Evolutionary conservation across 2,329 filamentous ascomycete species (phyloP).

Genomic region (Pestalotiopsis sp.): DNA sequence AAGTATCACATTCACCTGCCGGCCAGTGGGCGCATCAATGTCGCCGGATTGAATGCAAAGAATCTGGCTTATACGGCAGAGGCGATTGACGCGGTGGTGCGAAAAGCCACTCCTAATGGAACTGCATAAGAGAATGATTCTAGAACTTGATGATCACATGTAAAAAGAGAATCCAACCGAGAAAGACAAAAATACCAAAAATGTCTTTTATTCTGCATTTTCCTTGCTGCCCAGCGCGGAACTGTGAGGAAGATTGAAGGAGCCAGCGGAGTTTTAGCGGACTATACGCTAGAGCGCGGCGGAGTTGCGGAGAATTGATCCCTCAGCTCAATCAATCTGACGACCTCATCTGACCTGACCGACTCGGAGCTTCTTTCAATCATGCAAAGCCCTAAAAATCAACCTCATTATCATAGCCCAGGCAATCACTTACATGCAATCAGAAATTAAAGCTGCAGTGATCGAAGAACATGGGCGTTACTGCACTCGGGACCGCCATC

Average conservation of each 20-base stretch:
- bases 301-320: neutral
- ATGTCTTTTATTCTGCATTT: neutral
- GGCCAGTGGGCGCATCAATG: slow-evolving; percentile 1
- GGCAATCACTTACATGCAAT: neutral
- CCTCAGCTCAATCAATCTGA: neutral
- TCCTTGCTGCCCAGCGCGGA: neutral
- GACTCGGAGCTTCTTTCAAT: neutral
- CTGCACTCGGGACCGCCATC: neutral
- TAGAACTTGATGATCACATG: no score
- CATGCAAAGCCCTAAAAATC: neutral
- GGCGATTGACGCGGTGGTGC: neutral
- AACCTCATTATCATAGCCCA: no score
- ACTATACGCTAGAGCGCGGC: neutral
- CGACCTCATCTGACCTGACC: neutral
- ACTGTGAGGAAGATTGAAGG: no score
- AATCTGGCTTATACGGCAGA: neutral
- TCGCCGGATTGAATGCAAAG: neutral
- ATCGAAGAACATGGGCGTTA: neutral
- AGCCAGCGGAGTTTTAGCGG: neutral
- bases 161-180: neutral
- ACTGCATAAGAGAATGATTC: no score
- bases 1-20: slow-evolving; percentile 1
- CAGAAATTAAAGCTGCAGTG: neutral
- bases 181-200: neutral
- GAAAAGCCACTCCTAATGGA: neutral